phyloP scores from a whole-genome alignment of 352 stramenopile species.

The Phytophthora pseudosyringae region DNA sequence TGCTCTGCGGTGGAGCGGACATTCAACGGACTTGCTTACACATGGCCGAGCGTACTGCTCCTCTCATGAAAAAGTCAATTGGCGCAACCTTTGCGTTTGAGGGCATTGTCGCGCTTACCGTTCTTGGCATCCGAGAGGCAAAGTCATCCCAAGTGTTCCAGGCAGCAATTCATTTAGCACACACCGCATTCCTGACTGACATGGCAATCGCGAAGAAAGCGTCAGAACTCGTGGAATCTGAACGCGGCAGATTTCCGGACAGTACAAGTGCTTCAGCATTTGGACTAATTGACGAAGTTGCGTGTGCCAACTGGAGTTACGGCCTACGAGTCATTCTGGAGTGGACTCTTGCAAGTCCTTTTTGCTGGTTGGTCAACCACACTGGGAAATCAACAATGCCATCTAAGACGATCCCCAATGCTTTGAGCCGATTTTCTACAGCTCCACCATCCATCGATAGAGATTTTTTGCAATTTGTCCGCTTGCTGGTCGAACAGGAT shows the following conservation, averaged over 20 bases:
- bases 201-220: not conserved
- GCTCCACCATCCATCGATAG: constrained; percentile 34
- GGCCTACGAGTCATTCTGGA: constrained; percentile 40
- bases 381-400: not conserved
- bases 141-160: constrained; percentile 41
- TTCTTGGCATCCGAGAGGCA: constrained; percentile 37
- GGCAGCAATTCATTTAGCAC: constrained; percentile 44
- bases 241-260: not conserved
- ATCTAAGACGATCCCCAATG: not conserved
- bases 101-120: constrained; percentile 46
- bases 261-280: not conserved
- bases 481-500: constrained; percentile 44
- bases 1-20: constrained; percentile 32
- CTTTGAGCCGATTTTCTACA: not conserved
- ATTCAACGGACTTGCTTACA: constrained; percentile 33
- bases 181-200: constrained; percentile 45
- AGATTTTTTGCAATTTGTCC: constrained; percentile 47
- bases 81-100: constrained; percentile 42
- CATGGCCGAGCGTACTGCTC: constrained; percentile 42
- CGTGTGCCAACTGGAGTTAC: constrained; percentile 27
- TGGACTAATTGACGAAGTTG: constrained; percentile 25
- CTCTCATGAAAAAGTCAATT: constrained; percentile 27
- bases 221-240: not conserved
- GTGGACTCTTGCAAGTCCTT: constrained; percentile 26
- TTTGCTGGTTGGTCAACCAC: constrained; percentile 43